Percentiles rank a stretch among this genome's conserved stretches.
These are phyloP conservation scores for Eutypa lata DNA, from an alignment of 2,329 filamentous ascomycete species.

Conservation along the genomic window DNA sequence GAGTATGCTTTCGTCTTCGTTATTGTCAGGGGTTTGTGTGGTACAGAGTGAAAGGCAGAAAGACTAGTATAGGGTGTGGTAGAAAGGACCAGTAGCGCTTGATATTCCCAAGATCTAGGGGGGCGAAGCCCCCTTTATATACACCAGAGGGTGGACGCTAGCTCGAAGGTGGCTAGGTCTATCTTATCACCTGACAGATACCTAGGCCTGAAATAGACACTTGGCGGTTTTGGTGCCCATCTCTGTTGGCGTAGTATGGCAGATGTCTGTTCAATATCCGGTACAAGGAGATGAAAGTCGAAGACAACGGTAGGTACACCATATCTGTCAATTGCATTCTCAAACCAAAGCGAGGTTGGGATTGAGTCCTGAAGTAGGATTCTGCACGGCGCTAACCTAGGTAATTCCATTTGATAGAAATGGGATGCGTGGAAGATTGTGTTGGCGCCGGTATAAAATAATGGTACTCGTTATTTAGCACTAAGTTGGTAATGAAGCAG, in stretches of 20 bases:
- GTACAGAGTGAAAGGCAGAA: too few species aligned
- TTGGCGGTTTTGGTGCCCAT: slow-evolving; percentile 6
- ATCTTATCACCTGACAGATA: too few species aligned
- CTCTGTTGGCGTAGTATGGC: slow-evolving; percentile 8
- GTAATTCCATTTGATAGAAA: not conserved
- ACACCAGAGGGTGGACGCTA: too few species aligned
- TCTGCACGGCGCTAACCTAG: not conserved
- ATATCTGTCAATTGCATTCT: slow-evolving; percentile 19
- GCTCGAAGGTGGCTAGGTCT: too few species aligned
- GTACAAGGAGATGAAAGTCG: slow-evolving; percentile 18
- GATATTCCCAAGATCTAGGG: too few species aligned
- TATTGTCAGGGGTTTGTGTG: too few species aligned
- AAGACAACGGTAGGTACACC: slow-evolving; percentile 23
- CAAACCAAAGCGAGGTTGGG: slow-evolving; percentile 12
- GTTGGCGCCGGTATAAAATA: not conserved
- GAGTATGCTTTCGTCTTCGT: too few species aligned
- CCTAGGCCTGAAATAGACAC: too few species aligned
- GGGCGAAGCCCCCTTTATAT: too few species aligned
- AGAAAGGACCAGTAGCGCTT: too few species aligned
- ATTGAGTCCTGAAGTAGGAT: not conserved
- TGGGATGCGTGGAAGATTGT: not conserved
- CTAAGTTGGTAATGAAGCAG: not conserved
- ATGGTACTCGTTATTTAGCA: not conserved
- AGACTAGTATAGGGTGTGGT: too few species aligned
- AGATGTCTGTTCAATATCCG: slow-evolving; percentile 15